These are phyloP conservation scores for Aspergillus sclerotioniger DNA, from an alignment of 495 filamentous ascomycete genomes.

Conservation along the genomic window DNA sequence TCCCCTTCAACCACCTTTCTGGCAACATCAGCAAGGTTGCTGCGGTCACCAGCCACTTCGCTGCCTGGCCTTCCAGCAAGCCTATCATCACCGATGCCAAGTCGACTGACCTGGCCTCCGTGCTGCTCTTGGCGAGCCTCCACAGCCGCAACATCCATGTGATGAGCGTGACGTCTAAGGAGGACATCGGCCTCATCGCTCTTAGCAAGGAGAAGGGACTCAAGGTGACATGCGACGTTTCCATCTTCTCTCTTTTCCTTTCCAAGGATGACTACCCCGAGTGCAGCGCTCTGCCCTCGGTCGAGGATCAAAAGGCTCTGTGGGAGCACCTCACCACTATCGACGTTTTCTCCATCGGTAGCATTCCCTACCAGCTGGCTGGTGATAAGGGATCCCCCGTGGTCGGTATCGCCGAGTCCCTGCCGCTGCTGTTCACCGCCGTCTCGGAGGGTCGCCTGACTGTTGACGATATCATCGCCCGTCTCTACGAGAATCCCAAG, in stretches of 20 bases:
- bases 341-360: slow-evolving; percentile 82
- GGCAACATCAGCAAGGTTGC: slow-evolving; percentile 87
- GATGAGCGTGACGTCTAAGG: slow-evolving; percentile 76
- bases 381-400: slow-evolving; percentile 55
- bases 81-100: slow-evolving; percentile 85
- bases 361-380: slow-evolving; percentile 77
- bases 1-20: slow-evolving; percentile 83
- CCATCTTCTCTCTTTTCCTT: slow-evolving; percentile 77
- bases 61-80: slow-evolving; percentile 76
- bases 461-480: slow-evolving; percentile 66
- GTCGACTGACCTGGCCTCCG: slow-evolving; percentile 77
- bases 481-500: slow-evolving; percentile 79
- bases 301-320: slow-evolving; percentile 70
- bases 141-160: slow-evolving; percentile 83
- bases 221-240: slow-evolving; percentile 82
- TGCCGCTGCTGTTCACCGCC: slow-evolving; percentile 76
- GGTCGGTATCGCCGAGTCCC: slow-evolving; percentile 71
- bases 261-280: slow-evolving; percentile 71
- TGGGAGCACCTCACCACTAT: slow-evolving; percentile 78
- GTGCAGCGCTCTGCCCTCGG: slow-evolving; percentile 64
- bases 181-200: slow-evolving; percentile 78
- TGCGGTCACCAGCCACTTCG: slow-evolving; percentile 77
- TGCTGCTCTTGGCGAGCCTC: slow-evolving; percentile 75
- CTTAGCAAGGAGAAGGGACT: slow-evolving; percentile 80
- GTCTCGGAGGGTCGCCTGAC: slow-evolving; percentile 73